Evolutionary conservation across 768 basidiomycete genomes (phyloP).

Genomic region (Lepiota brunneoincarnata): DNA sequence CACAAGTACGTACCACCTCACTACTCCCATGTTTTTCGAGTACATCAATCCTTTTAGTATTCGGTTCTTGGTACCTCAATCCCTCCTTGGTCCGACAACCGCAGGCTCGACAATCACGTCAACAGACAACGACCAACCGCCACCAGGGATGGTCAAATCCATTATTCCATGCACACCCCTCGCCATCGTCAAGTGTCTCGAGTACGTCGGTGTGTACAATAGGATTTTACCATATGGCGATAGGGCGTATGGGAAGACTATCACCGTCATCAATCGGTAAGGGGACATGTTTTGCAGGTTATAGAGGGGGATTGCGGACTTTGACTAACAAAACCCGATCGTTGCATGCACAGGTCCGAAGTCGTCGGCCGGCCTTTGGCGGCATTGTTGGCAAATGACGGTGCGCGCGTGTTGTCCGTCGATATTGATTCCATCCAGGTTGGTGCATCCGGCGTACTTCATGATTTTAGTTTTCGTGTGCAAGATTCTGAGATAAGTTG

Average conservation of each 20-base stretch:
- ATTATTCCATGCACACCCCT: slow-evolving; percentile 97
- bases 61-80: slow-evolving; percentile 83
- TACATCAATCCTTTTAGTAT: slow-evolving; percentile 51
- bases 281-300: slow-evolving; percentile 1
- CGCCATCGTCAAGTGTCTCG: slow-evolving; percentile 93
- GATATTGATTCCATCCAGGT: slow-evolving; percentile 95
- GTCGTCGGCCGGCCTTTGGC: slow-evolving; percentile 98
- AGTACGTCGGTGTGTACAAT: slow-evolving; percentile 92
- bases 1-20: slow-evolving; percentile 66
- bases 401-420: slow-evolving; percentile 91
- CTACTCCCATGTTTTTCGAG: not conserved
- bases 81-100: slow-evolving; percentile 46
- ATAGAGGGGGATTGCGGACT: not conserved
- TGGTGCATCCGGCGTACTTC: not conserved
- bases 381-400: slow-evolving; percentile 93
- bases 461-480: not conserved
- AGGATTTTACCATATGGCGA: slow-evolving; percentile 90
- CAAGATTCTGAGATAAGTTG: not conserved
- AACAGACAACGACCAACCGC: slow-evolving; percentile 58
- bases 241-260: slow-evolving; percentile 87
- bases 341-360: slow-evolving; percentile 74
- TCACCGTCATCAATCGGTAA: slow-evolving; percentile 93
- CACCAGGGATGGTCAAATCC: slow-evolving; percentile 88
- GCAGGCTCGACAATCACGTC: slow-evolving; percentile 16
- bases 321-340: not conserved